Base-by-base conservation (phyloP, 2,329 filamentous ascomycete genomes). In the Ascochyta koolunga region DNA sequence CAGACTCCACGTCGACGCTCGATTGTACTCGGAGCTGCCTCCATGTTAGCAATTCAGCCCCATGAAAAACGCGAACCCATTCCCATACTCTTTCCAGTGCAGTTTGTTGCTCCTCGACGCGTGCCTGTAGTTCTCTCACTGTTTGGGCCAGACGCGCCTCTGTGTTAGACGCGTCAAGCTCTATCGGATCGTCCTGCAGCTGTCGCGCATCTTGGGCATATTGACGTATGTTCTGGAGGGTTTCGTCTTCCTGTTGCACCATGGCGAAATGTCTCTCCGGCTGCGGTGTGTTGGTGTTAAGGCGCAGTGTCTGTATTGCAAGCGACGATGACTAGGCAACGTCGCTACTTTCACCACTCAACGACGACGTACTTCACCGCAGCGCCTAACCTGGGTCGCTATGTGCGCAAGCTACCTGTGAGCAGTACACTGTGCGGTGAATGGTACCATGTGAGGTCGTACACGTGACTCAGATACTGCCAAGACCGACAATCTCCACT, bases 141-240 rank as follows among this genome's bases (percentile, higher is more conserved):
- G 89, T 91, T 48, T 83, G 82, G 52, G 90, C 84, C 38, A 93
- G 77, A 65, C 82, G 84, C 36, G 79, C 69, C 46, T 81, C 76
- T 58, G 86, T 80, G 50, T 76, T 59, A 13, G 71, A 67, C 55
- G 65, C 63, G 61, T 76, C 72, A 29, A 73, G 48, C 44, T 75
- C 65, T 78, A 75, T 74, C n/a, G 55, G 48, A 25, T 63, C 58
- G 24, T 71, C 64, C 11, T 67, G 64, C n/a, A 65, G 53, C 18
- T 58, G 54, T 32, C 60, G 60, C 6, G 60, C 45, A 19, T 64
- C 59, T 10, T 59, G 50, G 11, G 59, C 58, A 60, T 75, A 71
- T 21, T 66, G 46, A 7, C 65, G 71, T 48, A 75, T 76, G 18
- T 59, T 69, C 6, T 59, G 33, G 27, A 73, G 33, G 1, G 46